Evolutionary conservation across 331 rosid species (phyloP).

Genomic region (Malus hybrid): DNA sequence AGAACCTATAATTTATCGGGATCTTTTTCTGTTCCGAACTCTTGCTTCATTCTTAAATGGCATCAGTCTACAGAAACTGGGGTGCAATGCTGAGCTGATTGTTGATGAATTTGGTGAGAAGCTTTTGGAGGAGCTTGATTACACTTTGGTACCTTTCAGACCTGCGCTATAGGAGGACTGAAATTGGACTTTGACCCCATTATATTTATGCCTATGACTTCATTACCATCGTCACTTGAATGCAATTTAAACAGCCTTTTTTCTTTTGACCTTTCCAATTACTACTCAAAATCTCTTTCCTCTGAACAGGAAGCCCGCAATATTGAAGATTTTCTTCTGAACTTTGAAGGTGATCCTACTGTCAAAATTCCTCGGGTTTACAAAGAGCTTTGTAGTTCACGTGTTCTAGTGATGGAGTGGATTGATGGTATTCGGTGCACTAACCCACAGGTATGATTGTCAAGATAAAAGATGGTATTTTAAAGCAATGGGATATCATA

Average conservation of each 20-base stretch:
- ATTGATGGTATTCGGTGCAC: conserved; percentile 98
- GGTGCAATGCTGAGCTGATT: conserved; percentile 96
- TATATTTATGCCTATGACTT: conserved; percentile 5
- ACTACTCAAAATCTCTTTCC: not conserved
- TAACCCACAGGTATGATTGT: conserved; percentile 69
- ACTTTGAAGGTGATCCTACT: conserved; percentile 83
- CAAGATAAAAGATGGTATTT: conserved; percentile 15
- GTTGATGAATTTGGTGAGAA: conserved; percentile 99
- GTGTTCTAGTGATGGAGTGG: conserved; percentile 98
- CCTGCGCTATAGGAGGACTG: conserved; percentile 16
- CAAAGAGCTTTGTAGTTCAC: conserved; percentile 71
- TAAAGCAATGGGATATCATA: conserved; percentile 6
- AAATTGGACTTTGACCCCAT: not conserved
- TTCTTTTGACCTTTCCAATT: conserved; percentile 1
- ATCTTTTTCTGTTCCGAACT: conserved; percentile 90
- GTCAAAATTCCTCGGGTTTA: conserved; percentile 92
- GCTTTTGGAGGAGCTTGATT: conserved; percentile 99
- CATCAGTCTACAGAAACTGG: conserved; percentile 83
- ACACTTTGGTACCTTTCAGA: conserved; percentile 67
- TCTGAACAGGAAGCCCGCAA: conserved; percentile 90
- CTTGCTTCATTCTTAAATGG: conserved; percentile 92
- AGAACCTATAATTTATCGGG: conserved; percentile 91
- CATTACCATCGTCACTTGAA: not conserved
- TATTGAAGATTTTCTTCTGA: conserved; percentile 86
- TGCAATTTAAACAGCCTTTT: not conserved